Evolutionary conservation across 1,139 yeast genomes (phyloP), one percentile per base, ranked within the genome.

Genomic region (Hyphopichia fennica): DNA sequence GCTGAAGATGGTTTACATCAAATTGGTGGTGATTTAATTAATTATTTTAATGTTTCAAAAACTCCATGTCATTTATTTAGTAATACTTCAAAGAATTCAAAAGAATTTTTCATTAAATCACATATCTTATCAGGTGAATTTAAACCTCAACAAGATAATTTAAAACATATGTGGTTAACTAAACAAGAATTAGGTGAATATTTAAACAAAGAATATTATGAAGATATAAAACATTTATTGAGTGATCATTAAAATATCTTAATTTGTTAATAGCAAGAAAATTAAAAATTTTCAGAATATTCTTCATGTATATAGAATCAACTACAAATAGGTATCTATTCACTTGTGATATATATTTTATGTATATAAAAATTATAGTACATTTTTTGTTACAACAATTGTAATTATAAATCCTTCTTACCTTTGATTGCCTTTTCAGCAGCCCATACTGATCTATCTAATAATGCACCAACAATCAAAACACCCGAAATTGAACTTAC

Each of bases 401-500:
- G 16, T 7, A 16, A 8, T 51, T 60, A 72, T 44, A 67, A 41
- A 45, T 72, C 72, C 57, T 93, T 91, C 64, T 90, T 88, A 23
- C 87, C 82, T 62, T 81, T 77, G 30, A 91, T 67, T 10, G 84
- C 89, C 60, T 81, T 81, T 60, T 89, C 93, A 1, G 96, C 96
- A 18, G 87, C 95, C 81, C 89, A 90, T 9, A 89, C 87, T 3
- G 95, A 83, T 48, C 91, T 77, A 62, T 93, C 99, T 38, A 91
- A 65, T 36, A 91, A 79, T 0, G 96, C 85, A 7, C 96, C 98
- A 17, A 93, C 91, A 42, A 96, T 93, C 46, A 93, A 72, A 10
- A 93, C 93, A 34, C 98, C 98, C 9, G 98, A 98, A 37, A 91
- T 77, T 10, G 95, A 88, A 47, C 96, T 85, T 52, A 93, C 79